These are phyloP conservation scores for Candida nonsorbophila DNA, from an alignment of 805 yeast genomes.

Conservation along the genomic window DNA sequence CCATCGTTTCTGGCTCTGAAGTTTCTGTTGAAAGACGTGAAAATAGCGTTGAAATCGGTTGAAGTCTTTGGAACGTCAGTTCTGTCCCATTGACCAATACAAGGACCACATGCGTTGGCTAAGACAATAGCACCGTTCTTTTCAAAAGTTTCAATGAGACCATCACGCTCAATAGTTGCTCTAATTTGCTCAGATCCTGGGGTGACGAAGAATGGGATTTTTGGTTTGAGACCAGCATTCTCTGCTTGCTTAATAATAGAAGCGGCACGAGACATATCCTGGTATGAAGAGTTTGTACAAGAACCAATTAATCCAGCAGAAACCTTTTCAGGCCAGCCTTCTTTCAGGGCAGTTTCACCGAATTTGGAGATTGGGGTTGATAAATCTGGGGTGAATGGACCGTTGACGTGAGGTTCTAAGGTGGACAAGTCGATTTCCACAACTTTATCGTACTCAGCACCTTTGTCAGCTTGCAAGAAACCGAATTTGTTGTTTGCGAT, in stretches of 20 bases:
- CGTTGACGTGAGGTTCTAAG: slow-evolving; percentile 93
- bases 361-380: slow-evolving; percentile 88
- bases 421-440: slow-evolving; percentile 82
- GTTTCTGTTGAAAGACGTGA: slow-evolving; percentile 96
- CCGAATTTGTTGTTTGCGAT: slow-evolving; percentile 50
- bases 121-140: slow-evolving; percentile 86
- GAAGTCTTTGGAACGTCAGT: slow-evolving; percentile 63
- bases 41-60: slow-evolving; percentile 76
- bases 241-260: slow-evolving; percentile 86
- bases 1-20: slow-evolving; percentile 98
- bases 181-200: slow-evolving; percentile 98
- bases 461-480: slow-evolving; percentile 78
- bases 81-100: slow-evolving; percentile 99
- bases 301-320: slow-evolving; percentile 96
- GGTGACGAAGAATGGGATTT: slow-evolving; percentile 87
- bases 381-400: slow-evolving; percentile 98
- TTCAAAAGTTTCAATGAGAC: slow-evolving; percentile 73
- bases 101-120: slow-evolving; percentile 99
- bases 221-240: slow-evolving; percentile 80
- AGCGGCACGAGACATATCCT: slow-evolving; percentile 96
- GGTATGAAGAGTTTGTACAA: slow-evolving; percentile 97
- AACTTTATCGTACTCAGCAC: slow-evolving; percentile 87
- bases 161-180: slow-evolving; percentile 96
- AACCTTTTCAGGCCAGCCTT: slow-evolving; percentile 83
- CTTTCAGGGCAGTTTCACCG: slow-evolving; percentile 60